These are phyloP conservation scores for Fusarium zealandicum DNA, from an alignment of 2,329 filamentous ascomycete genomes.

Conservation along the genomic window DNA sequence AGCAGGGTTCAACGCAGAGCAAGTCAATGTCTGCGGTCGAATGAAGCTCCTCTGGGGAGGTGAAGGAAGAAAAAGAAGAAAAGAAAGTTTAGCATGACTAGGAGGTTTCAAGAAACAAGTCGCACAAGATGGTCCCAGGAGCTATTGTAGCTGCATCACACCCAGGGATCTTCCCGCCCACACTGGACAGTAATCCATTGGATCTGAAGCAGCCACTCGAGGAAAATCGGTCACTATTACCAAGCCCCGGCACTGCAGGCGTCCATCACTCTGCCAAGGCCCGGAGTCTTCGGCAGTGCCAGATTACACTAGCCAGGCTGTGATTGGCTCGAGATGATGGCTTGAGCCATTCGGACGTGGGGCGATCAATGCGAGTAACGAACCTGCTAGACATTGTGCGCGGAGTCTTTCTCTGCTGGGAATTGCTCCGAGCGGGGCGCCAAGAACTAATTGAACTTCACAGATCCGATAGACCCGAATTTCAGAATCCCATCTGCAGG, in stretches of 20 bases:
- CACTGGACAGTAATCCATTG: too few relatives aligned
- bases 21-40: slow-evolving; percentile 33
- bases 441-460: background rate
- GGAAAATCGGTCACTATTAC: background rate
- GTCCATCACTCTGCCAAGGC: background rate
- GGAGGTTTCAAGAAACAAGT: slow-evolving; percentile 4
- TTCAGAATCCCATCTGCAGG: background rate
- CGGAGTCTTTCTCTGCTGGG: slow-evolving; percentile 3
- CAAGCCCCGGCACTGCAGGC: background rate
- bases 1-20: slow-evolving; percentile 20
- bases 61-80: slow-evolving; percentile 1
- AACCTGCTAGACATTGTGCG: background rate
- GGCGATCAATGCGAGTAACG: slow-evolving; percentile 1
- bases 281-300: slow-evolving; percentile 33
- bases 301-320: slow-evolving; percentile 11
- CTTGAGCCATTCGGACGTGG: background rate
- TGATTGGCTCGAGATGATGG: slow-evolving; percentile 15
- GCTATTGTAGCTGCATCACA: background rate
- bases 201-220: slow-evolving; percentile 3
- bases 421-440: too few relatives aligned
- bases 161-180: background rate
- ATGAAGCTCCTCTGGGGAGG: slow-evolving; percentile 19
- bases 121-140: too few relatives aligned
- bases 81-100: background rate
- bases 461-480: slow-evolving; percentile 1